Conservation (phyloP, 208 protist species). For the Acanthamoeba triangularis region DNA sequence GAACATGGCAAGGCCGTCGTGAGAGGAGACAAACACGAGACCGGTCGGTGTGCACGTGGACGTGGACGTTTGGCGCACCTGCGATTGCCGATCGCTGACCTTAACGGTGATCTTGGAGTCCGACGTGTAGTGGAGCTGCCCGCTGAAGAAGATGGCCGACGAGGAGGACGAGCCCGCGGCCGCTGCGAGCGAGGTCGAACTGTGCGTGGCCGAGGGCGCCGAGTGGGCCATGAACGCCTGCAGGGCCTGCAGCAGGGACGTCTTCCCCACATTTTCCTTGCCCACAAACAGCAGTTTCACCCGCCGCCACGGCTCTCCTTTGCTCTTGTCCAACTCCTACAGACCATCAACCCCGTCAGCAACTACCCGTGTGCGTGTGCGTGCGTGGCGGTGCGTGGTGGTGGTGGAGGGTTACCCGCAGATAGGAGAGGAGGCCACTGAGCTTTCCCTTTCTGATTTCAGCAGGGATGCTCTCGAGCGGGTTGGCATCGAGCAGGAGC, state of each 20-base stretch:
- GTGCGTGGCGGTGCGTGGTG: background rate
- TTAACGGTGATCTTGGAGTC: slow-evolving; percentile 48
- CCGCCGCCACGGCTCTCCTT: slow-evolving; percentile 57
- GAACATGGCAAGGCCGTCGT: too few species aligned
- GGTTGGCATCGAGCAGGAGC: slow-evolving; percentile 29
- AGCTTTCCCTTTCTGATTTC: slow-evolving; percentile 30
- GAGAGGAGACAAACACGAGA: background rate
- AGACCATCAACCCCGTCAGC: background rate
- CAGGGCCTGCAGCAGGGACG: slow-evolving; percentile 24
- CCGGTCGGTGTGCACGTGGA: background rate
- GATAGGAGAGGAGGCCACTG: slow-evolving; percentile 42
- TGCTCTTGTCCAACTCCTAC: slow-evolving; percentile 66
- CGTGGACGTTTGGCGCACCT: background rate
- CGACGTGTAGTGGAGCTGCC: slow-evolving; percentile 40
- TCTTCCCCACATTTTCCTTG: slow-evolving; percentile 66
- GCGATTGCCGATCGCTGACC: background rate
- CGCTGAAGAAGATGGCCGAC: slow-evolving; percentile 34
- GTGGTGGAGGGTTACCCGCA: slow-evolving; percentile 1
- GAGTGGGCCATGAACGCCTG: slow-evolving; percentile 64
- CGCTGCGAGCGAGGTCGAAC: slow-evolving; percentile 25
- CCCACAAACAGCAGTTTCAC: slow-evolving; percentile 70
- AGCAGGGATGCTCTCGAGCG: slow-evolving; percentile 69
- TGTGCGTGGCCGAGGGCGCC: background rate
- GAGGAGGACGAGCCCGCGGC: background rate
- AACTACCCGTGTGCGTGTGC: background rate